Percentiles rank a stretch among this genome's conserved stretches.
These are phyloP conservation scores for Ottelia alismoides DNA, from an alignment of 106 monocot species.

Conservation along the genomic window DNA sequence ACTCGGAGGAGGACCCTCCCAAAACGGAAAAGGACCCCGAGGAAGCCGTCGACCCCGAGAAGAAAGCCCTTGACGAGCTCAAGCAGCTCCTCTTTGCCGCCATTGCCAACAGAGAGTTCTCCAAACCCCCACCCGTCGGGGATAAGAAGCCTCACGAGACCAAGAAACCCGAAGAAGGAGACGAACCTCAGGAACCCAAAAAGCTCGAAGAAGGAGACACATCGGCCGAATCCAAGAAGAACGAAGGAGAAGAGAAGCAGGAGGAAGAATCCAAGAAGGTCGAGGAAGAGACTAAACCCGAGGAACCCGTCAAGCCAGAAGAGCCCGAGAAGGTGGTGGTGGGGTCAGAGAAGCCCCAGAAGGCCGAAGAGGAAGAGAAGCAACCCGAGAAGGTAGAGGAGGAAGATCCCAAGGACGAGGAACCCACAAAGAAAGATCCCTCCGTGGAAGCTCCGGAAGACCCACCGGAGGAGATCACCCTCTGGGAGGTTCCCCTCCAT, in stretches of 20 bases:
- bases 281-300: too few species aligned
- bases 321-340: neutral
- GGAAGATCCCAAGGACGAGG: neutral
- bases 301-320: neutral
- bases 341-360: neutral
- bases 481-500: conserved; percentile 19
- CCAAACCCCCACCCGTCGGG: conserved; percentile 4
- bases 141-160: conserved; percentile 4
- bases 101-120: conserved; percentile 8
- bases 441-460: too few species aligned
- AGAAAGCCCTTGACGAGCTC: conserved; percentile 17
- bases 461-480: conserved; percentile 8
- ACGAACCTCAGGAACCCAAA: too few species aligned
- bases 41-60: conserved; percentile 11
- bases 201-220: too few species aligned
- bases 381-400: too few species aligned
- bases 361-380: neutral
- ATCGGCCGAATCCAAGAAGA: too few species aligned
- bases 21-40: neutral
- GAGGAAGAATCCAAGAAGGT: too few species aligned
- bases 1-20: neutral
- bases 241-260: too few species aligned
- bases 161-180: too few species aligned
- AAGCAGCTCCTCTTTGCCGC: conserved; percentile 11
- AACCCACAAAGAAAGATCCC: too few species aligned